Evolutionary conservation across 306 rosid genomes (phyloP).

Genomic region (Vigna unguiculata): DNA sequence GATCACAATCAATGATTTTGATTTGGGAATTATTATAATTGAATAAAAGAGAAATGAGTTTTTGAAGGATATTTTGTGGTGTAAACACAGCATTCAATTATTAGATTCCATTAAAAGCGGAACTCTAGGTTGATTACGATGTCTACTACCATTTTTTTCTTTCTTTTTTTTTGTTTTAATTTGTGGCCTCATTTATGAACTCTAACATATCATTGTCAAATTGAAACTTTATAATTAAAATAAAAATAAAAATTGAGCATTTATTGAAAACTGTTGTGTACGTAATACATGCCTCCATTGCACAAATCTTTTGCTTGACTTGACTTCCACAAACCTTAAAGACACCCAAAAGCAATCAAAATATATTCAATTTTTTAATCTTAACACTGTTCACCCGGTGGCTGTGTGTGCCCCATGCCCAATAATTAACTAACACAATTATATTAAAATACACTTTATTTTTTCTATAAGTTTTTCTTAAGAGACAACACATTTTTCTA

Average conservation of each 20-base stretch:
- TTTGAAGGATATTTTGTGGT: slow-evolving; percentile 5
- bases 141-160: background rate
- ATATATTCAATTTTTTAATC: background rate
- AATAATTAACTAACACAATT: slow-evolving; percentile 17
- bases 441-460: background rate
- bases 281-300: slow-evolving; percentile 1
- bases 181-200: background rate
- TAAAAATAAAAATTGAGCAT: background rate
- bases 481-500: no score
- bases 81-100: slow-evolving; percentile 38
- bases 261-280: slow-evolving; percentile 4
- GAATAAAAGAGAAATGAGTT: background rate
- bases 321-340: slow-evolving; percentile 51
- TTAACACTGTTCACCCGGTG: slow-evolving; percentile 51
- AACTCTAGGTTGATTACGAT: background rate
- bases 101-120: slow-evolving; percentile 38
- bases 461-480: background rate
- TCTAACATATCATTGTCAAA: slow-evolving; percentile 16
- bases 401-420: slow-evolving; percentile 35
- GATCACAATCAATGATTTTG: no score
- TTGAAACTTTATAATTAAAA: background rate
- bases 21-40: background rate
- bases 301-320: slow-evolving; percentile 49
- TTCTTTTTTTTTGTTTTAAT: background rate
- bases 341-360: background rate